Percentiles rank a stretch among this genome's conserved stretches.
These are phyloP conservation scores for Bacidia rubella DNA, from an alignment of 495 filamentous ascomycete species.

Conservation along the genomic window DNA sequence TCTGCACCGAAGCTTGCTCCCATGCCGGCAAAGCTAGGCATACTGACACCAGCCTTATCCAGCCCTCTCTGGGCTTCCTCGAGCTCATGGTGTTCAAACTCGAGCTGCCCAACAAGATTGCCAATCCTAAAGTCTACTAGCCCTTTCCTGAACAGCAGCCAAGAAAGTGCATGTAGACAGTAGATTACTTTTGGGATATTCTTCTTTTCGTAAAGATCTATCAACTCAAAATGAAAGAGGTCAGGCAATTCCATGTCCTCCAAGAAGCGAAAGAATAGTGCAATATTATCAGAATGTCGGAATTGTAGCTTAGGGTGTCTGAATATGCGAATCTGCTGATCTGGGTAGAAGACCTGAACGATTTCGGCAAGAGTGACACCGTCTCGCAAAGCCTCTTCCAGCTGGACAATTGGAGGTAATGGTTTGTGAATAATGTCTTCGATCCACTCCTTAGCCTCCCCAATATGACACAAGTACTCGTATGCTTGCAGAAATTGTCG, in stretches of 20 bases:
- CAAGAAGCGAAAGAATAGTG: conserved; percentile 82
- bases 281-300: conserved; percentile 95
- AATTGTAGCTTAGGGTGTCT: conserved; percentile 72
- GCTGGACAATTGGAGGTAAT: conserved; percentile 87
- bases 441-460: conserved; percentile 99
- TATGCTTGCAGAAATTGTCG: conserved; percentile 94
- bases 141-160: conserved; percentile 86
- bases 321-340: conserved; percentile 68
- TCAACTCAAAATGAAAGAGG: conserved; percentile 95
- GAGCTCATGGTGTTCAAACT: conserved; percentile 95
- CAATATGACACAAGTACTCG: conserved; percentile 98
- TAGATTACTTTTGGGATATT: conserved; percentile 99
- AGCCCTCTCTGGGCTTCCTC: conserved; percentile 94
- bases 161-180: conserved; percentile 93
- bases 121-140: conserved; percentile 92
- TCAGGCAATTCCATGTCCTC: conserved; percentile 91
- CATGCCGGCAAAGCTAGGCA: conserved; percentile 97
- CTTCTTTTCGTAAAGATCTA: conserved; percentile 98
- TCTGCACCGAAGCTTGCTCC: conserved; percentile 89
- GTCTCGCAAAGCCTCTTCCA: conserved; percentile 87
- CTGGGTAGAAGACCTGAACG: conserved; percentile 78
- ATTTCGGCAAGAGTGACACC: conserved; percentile 92
- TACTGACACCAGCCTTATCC: conserved; percentile 83
- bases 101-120: conserved; percentile 92
- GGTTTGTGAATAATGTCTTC: conserved; percentile 81